Evolutionary conservation across 2,329 filamentous ascomycete genomes (phyloP).

Genomic region (Pseudocercospora fijiensis): DNA sequence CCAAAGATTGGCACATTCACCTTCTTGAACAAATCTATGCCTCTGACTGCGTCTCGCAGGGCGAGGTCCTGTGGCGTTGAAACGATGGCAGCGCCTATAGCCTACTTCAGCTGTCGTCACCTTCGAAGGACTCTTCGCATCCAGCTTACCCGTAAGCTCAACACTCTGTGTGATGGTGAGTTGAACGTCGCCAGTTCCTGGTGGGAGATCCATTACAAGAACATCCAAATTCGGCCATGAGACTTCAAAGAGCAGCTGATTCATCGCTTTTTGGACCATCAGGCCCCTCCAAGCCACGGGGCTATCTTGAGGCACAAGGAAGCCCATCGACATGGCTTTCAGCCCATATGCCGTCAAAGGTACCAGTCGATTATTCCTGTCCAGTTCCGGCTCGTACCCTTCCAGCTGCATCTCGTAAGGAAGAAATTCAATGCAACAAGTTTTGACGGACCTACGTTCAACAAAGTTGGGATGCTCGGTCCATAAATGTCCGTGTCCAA

Average conservation of each 20-base stretch:
- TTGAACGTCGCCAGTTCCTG: constrained; percentile 93
- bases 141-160: constrained; percentile 58
- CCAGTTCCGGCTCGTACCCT: constrained; percentile 37
- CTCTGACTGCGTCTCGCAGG: constrained; percentile 86
- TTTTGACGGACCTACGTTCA: constrained; percentile 60
- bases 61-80: constrained; percentile 93
- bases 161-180: constrained; percentile 96
- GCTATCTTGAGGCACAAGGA: constrained; percentile 74
- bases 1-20: constrained; percentile 79
- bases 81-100: constrained; percentile 72
- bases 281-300: constrained; percentile 93
- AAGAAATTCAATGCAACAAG: neutral
- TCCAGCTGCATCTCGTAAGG: constrained; percentile 29
- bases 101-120: neutral
- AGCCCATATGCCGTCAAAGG: constrained; percentile 92
- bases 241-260: constrained; percentile 92
- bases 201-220: constrained; percentile 85
- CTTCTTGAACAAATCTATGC: constrained; percentile 88
- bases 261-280: constrained; percentile 96
- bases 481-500: constrained; percentile 97
- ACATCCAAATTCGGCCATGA: constrained; percentile 89
- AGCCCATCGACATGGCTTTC: constrained; percentile 99
- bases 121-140: neutral
- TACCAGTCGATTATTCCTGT: constrained; percentile 67
- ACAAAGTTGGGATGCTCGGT: constrained; percentile 85